Conservation (phyloP, 805 yeast genomes). For the Yamadazyma tumulicola region DNA sequence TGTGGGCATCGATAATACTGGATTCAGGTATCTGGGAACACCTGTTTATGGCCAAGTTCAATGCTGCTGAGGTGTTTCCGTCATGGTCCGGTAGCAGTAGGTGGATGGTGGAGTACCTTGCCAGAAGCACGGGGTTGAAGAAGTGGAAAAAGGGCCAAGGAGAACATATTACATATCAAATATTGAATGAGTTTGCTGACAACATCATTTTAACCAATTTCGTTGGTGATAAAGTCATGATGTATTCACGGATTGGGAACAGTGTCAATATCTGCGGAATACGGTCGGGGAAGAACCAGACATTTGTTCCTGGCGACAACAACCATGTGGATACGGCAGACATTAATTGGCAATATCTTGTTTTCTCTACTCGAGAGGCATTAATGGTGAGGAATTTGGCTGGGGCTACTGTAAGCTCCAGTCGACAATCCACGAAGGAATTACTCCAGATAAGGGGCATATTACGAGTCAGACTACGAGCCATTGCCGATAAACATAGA, state of each 20-base stretch:
- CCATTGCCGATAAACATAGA: constrained; percentile 21
- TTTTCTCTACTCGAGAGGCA: constrained; percentile 27
- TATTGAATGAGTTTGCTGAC: constrained; percentile 19
- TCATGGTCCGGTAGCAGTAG: constrained; percentile 38
- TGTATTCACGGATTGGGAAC: constrained; percentile 25
- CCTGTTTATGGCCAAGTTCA: constrained; percentile 40
- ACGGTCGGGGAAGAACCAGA: constrained; percentile 34
- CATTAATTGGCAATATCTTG: constrained; percentile 31
- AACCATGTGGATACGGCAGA: constrained; percentile 8
- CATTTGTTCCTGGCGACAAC: constrained; percentile 33
- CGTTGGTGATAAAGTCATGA: constrained; percentile 22
- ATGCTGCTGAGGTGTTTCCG: constrained; percentile 36
- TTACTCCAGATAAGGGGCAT: constrained; percentile 9
- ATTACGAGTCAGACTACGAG: constrained; percentile 15
- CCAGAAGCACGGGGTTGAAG: constrained; percentile 30
- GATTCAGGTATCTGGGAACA: constrained; percentile 48
- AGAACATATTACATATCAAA: constrained; percentile 28
- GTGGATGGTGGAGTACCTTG: constrained; percentile 49
- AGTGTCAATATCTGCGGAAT: constrained; percentile 29
- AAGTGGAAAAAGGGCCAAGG: constrained; percentile 37
- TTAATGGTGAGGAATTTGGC: constrained; percentile 30
- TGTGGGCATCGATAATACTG: constrained; percentile 44
- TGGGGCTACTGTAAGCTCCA: constrained; percentile 28
- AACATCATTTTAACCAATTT: constrained; percentile 25
- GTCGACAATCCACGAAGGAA: constrained; percentile 18